Conservation (phyloP, 345 rosid species). For the Citrus trifoliata region DNA sequence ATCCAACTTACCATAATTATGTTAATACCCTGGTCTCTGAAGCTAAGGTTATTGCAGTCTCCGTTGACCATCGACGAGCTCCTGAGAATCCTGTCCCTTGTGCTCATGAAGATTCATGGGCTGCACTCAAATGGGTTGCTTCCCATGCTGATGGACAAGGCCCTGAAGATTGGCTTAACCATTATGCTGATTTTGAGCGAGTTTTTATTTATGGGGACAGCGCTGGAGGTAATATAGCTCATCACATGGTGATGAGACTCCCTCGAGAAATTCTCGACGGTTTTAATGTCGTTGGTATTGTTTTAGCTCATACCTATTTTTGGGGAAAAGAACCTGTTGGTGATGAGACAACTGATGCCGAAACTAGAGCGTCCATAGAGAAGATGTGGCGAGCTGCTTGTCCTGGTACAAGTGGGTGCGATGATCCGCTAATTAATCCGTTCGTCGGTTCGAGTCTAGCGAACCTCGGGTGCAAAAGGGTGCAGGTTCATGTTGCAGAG, state of each 20-base stretch:
- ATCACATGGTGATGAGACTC: slow-evolving; percentile 24
- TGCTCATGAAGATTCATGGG: slow-evolving; percentile 38
- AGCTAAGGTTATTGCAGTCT: slow-evolving; percentile 25
- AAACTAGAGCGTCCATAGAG: background rate
- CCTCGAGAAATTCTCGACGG: slow-evolving; percentile 12
- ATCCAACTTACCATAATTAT: slow-evolving; percentile 27
- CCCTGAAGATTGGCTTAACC: slow-evolving; percentile 34
- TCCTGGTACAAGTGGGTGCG: slow-evolving; percentile 36
- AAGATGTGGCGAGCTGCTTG: slow-evolving; percentile 19
- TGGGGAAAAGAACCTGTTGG: slow-evolving; percentile 25
- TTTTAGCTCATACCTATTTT: slow-evolving; percentile 25
- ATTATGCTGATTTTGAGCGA: slow-evolving; percentile 16
- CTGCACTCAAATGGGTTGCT: slow-evolving; percentile 34
- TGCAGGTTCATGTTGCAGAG: slow-evolving; percentile 41
- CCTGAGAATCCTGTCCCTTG: slow-evolving; percentile 38
- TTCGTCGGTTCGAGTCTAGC: slow-evolving; percentile 29
- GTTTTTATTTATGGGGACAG: slow-evolving; percentile 40
- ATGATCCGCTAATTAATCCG: slow-evolving; percentile 49
- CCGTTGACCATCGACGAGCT: slow-evolving; percentile 29
- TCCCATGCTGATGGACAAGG: slow-evolving; percentile 12
- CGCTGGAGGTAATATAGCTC: slow-evolving; percentile 37
- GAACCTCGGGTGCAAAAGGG: slow-evolving; percentile 30
- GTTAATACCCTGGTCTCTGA: slow-evolving; percentile 26
- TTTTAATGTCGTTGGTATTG: slow-evolving; percentile 7
- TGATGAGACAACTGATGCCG: background rate